Conservation (phyloP, 306 rosid species). For the Cucumis hystrix region DNA sequence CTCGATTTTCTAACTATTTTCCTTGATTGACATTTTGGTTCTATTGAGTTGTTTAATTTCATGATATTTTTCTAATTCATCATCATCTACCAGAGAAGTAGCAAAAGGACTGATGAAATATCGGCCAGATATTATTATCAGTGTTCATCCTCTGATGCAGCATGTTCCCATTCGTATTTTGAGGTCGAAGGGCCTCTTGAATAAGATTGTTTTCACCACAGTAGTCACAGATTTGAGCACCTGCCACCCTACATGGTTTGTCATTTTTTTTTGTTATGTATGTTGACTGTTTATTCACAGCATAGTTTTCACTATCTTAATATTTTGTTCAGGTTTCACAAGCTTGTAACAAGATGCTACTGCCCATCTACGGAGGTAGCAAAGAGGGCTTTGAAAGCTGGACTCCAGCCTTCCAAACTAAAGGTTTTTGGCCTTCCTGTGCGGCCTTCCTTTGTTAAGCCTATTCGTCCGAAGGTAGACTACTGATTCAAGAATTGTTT, state of each 20-base stretch:
- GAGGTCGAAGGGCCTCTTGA: constrained; percentile 75
- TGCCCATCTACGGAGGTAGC: constrained; percentile 87
- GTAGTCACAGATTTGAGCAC: constrained; percentile 97
- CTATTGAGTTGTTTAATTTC: neutral
- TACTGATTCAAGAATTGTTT: neutral
- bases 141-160: constrained; percentile 98
- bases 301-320: constrained; percentile 20
- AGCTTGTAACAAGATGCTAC: constrained; percentile 97
- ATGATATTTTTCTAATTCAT: neutral
- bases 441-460: constrained; percentile 78
- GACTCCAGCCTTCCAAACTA: constrained; percentile 71
- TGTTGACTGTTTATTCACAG: neutral
- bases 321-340: constrained; percentile 72
- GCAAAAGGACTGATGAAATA: constrained; percentile 94
- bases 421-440: constrained; percentile 87
- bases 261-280: neutral
- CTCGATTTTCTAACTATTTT: neutral
- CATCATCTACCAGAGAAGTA: constrained; percentile 35
- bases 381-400: constrained; percentile 77
- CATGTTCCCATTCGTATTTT: constrained; percentile 91
- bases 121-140: constrained; percentile 93
- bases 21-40: neutral
- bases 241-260: constrained; percentile 97
- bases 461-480: constrained; percentile 75
- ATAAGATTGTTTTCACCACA: constrained; percentile 90